A percentile compares a stretch with the other conserved stretches of the same genome.
phyloP scores from a whole-genome alignment of 1,284 basidiomycete species.

The Naganishia cerealis region DNA sequence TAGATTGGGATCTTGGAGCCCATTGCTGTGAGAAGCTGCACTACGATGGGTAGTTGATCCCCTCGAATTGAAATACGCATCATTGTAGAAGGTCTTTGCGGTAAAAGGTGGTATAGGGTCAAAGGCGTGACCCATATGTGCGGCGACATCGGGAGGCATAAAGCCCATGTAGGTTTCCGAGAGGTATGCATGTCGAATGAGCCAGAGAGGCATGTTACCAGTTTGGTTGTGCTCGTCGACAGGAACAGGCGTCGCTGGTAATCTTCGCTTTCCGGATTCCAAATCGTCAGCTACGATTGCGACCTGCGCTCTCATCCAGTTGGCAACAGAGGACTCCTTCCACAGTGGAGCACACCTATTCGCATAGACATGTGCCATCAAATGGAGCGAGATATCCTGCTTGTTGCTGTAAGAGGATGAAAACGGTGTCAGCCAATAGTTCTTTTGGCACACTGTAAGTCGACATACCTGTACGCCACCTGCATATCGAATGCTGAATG shows the following conservation, averaged over 20 bases:
- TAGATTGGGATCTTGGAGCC: slow-evolving; percentile 23
- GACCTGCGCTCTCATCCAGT: slow-evolving; percentile 68
- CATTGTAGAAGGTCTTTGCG: slow-evolving; percentile 63
- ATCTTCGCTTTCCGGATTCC: slow-evolving; percentile 44
- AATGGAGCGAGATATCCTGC: slow-evolving; percentile 56
- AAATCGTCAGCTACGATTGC: slow-evolving; percentile 37
- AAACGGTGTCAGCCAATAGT: slow-evolving; percentile 41
- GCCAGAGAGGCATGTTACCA: slow-evolving; percentile 33
- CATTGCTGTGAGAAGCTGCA: background rate
- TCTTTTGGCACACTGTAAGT: slow-evolving; percentile 31
- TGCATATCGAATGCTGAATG: slow-evolving; percentile 68
- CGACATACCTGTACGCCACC: slow-evolving; percentile 63
- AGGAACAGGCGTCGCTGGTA: slow-evolving; percentile 55
- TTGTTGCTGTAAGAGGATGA: slow-evolving; percentile 49
- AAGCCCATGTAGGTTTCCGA: slow-evolving; percentile 60
- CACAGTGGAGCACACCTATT: slow-evolving; percentile 72
- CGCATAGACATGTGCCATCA: slow-evolving; percentile 81
- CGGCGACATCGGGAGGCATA: slow-evolving; percentile 62
- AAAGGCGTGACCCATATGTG: slow-evolving; percentile 62
- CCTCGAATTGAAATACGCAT: slow-evolving; percentile 63
- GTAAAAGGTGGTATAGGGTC: slow-evolving; percentile 76
- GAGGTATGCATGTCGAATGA: slow-evolving; percentile 33
- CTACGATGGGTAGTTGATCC: slow-evolving; percentile 11
- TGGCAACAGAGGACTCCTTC: slow-evolving; percentile 67
- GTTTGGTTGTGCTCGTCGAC: slow-evolving; percentile 49